Percentiles rank a stretch among this genome's conserved stretches.
phyloP scores from a whole-genome alignment of 345 rosid genomes.

The Rhizophora mangle region DNA sequence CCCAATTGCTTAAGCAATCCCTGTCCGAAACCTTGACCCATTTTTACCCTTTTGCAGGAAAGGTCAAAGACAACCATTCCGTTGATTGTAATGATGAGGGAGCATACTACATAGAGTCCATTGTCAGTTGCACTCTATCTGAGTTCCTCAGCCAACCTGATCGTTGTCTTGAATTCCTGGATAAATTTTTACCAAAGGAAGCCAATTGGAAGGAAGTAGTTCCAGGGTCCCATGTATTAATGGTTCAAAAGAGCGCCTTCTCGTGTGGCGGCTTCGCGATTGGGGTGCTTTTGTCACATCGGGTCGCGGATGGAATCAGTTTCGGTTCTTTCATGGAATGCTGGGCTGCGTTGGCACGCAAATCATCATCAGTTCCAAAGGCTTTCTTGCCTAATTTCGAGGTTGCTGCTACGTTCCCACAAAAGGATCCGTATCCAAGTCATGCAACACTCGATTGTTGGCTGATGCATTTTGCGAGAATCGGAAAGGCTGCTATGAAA shows the following conservation, averaged over 20 bases:
- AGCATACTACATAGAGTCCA: conserved; percentile 14
- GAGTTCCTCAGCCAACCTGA: conserved; percentile 23
- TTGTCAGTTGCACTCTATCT: not conserved
- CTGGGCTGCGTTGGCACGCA: conserved; percentile 34
- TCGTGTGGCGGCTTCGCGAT: conserved; percentile 45
- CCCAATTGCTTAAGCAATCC: conserved; percentile 15
- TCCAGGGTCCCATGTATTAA: conserved; percentile 8
- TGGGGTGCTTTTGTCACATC: conserved; percentile 39
- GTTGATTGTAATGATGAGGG: conserved; percentile 27
- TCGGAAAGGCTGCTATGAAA: not conserved
- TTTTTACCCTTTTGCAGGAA: conserved; percentile 27
- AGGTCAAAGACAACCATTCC: conserved; percentile 13
- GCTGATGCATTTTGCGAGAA: not conserved
- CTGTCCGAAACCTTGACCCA: conserved; percentile 15
- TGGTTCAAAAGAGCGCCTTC: conserved; percentile 26
- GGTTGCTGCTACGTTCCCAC: conserved; percentile 33
- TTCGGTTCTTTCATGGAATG: conserved; percentile 36
- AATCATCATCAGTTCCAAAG: not conserved
- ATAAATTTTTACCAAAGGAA: conserved; percentile 18
- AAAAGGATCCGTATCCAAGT: not conserved
- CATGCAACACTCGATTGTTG: not conserved
- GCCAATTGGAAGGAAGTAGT: not conserved
- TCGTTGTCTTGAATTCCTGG: not conserved
- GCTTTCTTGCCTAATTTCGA: conserved; percentile 27
- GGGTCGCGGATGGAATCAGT: conserved; percentile 42